Evolutionary conservation across 495 filamentous ascomycete genomes (phyloP), one percentile per base, ranked within the genome.

Genomic region (Corynascus novoguineensis): DNA sequence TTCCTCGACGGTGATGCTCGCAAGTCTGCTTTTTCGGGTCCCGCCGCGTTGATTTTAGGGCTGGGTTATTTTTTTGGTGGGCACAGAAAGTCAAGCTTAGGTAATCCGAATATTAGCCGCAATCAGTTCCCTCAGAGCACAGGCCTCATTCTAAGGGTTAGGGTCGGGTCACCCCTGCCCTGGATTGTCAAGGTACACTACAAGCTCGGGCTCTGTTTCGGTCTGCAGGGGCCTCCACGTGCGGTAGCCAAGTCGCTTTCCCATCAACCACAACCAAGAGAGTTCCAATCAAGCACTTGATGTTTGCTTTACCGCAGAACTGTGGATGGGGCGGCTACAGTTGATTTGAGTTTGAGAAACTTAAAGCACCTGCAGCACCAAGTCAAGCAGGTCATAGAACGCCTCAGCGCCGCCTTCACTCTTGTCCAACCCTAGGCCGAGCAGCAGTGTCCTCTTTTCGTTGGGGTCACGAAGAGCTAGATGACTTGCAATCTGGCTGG

Each of bases 401-500:
- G 80, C 79, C 65, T 93, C 85, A 40, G 86, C 77, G 34, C 82
- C 83, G 41, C 80, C 69, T 40, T 81, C 81, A 10, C 75, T 73
- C 31, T 79, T 84, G 52, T 82, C 78, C 49, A 98, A 69, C 2
- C 93, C 93, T 29, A 97, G 69, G 0, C 92, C 93, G 17, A 97
- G 73, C 3, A 97, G 78, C 11, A 98, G 71, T 47, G 88, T 83
- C 51, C 93, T 81, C 61, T 78, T 83, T 69, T 98, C 93, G 19
- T 86, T 76, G 4, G 88, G 84, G 51, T 88, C 76, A 59, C 83
- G 84, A 51, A 82, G 82, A 31, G 82, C 73, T 57, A 98, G 81
- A 12, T 84, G 81, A 63, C 83, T 92, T 6, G 87, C 93, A 57
- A 97, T 88, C 64, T 96, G 91, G 49, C 87, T 87, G 35, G 90